These are phyloP conservation scores for Apiotrichum porosum DNA, from an alignment of 1,284 basidiomycete species.

Conservation along the genomic window DNA sequence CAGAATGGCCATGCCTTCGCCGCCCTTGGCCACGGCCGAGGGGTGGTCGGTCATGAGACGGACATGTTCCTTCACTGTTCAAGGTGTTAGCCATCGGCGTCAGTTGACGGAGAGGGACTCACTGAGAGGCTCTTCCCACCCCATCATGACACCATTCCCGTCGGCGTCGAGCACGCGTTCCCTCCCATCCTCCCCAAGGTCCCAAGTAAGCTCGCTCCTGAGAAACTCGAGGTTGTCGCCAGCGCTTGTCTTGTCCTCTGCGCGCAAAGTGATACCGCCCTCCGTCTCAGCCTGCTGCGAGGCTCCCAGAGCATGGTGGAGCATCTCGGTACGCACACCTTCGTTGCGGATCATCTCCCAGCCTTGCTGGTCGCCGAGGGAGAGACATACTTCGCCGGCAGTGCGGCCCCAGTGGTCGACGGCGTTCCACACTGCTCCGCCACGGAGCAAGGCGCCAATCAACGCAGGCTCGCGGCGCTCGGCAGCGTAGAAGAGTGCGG, in stretches of 20 bases:
- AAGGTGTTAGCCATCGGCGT: constrained; percentile 18
- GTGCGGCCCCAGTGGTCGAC: constrained; percentile 74
- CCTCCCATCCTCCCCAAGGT: constrained; percentile 67
- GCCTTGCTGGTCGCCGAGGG: constrained; percentile 67
- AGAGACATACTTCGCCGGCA: constrained; percentile 81
- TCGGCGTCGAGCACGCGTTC: constrained; percentile 58
- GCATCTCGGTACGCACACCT: constrained; percentile 63
- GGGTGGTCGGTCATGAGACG: constrained; percentile 59
- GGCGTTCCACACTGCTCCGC: constrained; percentile 88
- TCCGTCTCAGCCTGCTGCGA: constrained; percentile 9
- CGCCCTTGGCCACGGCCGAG: constrained; percentile 42
- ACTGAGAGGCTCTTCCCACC: constrained; percentile 83
- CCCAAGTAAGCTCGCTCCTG: constrained; percentile 64
- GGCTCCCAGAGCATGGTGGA: constrained; percentile 41
- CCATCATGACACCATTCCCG: constrained; percentile 87
- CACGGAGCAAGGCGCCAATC: constrained; percentile 63
- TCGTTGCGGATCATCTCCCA: constrained; percentile 77
- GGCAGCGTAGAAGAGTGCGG: constrained; percentile 82
- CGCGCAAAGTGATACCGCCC: constrained; percentile 33
- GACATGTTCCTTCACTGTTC: constrained; percentile 50
- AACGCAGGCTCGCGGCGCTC: constrained; percentile 63
- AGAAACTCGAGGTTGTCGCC: constrained; percentile 74
- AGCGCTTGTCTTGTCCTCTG: constrained; percentile 62
- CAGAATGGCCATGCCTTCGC: constrained; percentile 61
- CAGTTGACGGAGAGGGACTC: constrained; percentile 18